phyloP scores from a whole-genome alignment of 1,284 basidiomycete genomes.

The Waitea zeae region DNA sequence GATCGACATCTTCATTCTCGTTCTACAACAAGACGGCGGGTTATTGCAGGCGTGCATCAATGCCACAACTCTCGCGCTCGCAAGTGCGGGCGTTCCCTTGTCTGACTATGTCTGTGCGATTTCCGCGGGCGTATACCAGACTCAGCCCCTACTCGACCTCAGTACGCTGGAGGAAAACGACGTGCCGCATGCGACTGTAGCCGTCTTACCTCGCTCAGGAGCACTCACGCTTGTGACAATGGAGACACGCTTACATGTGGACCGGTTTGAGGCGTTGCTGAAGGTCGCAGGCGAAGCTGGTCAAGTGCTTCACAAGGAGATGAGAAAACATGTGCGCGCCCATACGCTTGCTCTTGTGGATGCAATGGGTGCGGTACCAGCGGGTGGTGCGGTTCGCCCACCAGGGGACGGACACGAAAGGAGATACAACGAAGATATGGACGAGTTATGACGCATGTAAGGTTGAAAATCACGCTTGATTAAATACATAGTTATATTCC shows the following conservation, averaged over 20 bases:
- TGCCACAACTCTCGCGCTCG: slow-evolving; percentile 82
- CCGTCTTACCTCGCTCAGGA: slow-evolving; percentile 69
- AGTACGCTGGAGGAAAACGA: slow-evolving; percentile 82
- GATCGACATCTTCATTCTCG: slow-evolving; percentile 87
- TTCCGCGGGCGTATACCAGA: slow-evolving; percentile 64
- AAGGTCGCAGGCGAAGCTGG: slow-evolving; percentile 64
- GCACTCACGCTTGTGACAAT: slow-evolving; percentile 81
- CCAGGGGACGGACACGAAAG: slow-evolving; percentile 6
- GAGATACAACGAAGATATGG: slow-evolving; percentile 12
- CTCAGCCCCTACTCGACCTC: slow-evolving; percentile 73
- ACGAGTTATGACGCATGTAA: slow-evolving; percentile 13
- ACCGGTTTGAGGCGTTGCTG: slow-evolving; percentile 84
- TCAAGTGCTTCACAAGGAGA: slow-evolving; percentile 68
- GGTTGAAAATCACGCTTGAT: background rate
- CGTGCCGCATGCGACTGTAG: slow-evolving; percentile 77
- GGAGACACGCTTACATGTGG: slow-evolving; percentile 89
- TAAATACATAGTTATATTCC: no score
- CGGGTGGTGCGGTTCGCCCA: slow-evolving; percentile 1
- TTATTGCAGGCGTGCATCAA: slow-evolving; percentile 91
- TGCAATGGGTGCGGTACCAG: slow-evolving; percentile 19
- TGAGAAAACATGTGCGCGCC: slow-evolving; percentile 56
- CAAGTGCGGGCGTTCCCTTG: slow-evolving; percentile 82
- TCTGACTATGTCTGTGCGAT: slow-evolving; percentile 83
- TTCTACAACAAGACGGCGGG: slow-evolving; percentile 87
- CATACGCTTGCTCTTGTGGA: slow-evolving; percentile 47